phyloP scores from a whole-genome alignment of 163 green algal species.

The Trebouxia gelatinosa region DNA sequence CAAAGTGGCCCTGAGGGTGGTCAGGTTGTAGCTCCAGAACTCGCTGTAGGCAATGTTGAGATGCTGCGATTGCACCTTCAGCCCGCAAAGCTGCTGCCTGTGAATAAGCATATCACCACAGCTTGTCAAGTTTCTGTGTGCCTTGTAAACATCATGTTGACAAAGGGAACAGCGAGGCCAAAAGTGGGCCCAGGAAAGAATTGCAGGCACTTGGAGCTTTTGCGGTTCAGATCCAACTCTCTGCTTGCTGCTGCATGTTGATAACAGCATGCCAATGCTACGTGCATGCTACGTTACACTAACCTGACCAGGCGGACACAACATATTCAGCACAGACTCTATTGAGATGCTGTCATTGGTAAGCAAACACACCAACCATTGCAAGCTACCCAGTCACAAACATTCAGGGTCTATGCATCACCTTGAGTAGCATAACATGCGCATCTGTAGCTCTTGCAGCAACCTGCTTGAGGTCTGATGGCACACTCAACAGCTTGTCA shows the following conservation, averaged over 20 bases:
- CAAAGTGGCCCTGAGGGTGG: conserved; percentile 55
- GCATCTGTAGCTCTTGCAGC: background rate
- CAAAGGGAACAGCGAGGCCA: background rate
- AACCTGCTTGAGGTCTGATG: background rate
- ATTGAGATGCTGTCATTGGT: too few relatives aligned
- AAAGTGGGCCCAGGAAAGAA: conserved; percentile 24
- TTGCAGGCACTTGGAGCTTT: background rate
- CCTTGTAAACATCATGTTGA: background rate
- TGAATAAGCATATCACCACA: conserved; percentile 13
- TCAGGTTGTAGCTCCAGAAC: conserved; percentile 47
- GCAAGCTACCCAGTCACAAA: background rate
- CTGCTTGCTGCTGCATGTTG: background rate
- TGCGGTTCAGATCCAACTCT: background rate
- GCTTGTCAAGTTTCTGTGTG: background rate
- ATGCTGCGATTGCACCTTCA: conserved; percentile 17
- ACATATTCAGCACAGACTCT: too few relatives aligned
- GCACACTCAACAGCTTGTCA: background rate
- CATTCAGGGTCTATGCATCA: background rate
- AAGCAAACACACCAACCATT: background rate
- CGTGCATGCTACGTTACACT: too few relatives aligned
- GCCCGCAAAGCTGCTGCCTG: conserved; percentile 42
- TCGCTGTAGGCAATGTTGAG: conserved; percentile 41
- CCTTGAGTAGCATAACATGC: conserved; percentile 21
- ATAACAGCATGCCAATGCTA: background rate
- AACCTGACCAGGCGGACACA: too few relatives aligned